phyloP scores from a whole-genome alignment of 176 grass and related monocot genomes.

The Musa beccarii region DNA sequence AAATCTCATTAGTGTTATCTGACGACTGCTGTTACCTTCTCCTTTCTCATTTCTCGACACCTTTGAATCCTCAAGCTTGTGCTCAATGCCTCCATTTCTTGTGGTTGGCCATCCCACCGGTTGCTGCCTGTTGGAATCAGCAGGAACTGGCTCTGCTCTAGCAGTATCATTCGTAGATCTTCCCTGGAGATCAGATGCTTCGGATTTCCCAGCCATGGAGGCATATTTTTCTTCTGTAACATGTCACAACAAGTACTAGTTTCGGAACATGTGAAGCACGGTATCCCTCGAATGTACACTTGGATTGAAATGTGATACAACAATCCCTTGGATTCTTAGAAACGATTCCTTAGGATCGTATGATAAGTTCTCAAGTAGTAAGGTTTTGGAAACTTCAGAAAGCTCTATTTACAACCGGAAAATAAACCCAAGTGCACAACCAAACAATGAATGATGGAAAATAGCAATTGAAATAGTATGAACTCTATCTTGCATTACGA shows the following conservation, averaged over 20 bases:
- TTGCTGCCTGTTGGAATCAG: slow-evolving; percentile 1
- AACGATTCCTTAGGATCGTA: too few species aligned
- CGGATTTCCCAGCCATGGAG: neutral
- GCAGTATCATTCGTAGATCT: neutral
- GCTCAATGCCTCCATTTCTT: slow-evolving; percentile 3
- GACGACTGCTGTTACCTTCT: neutral
- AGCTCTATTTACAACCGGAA: too few species aligned
- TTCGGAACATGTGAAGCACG: too few species aligned
- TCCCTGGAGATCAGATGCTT: slow-evolving; percentile 1
- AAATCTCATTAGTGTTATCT: neutral
- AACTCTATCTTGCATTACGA: too few species aligned
- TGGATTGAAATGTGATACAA: too few species aligned
- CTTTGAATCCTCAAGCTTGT: neutral
- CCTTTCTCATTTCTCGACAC: neutral
- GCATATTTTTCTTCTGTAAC: slow-evolving; percentile 5
- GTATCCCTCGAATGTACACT: too few species aligned
- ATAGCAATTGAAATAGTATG: too few species aligned
- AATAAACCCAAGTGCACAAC: too few species aligned
- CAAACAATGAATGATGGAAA: too few species aligned
- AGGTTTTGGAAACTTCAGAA: too few species aligned
- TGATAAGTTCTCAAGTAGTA: too few species aligned
- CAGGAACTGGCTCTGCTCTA: slow-evolving; percentile 1
- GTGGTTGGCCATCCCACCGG: neutral
- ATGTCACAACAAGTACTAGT: neutral
- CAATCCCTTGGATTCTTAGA: too few species aligned